These are phyloP conservation scores for Dothideomycetes sp. DNA, from an alignment of 2,329 filamentous ascomycete species.

Conservation along the genomic window DNA sequence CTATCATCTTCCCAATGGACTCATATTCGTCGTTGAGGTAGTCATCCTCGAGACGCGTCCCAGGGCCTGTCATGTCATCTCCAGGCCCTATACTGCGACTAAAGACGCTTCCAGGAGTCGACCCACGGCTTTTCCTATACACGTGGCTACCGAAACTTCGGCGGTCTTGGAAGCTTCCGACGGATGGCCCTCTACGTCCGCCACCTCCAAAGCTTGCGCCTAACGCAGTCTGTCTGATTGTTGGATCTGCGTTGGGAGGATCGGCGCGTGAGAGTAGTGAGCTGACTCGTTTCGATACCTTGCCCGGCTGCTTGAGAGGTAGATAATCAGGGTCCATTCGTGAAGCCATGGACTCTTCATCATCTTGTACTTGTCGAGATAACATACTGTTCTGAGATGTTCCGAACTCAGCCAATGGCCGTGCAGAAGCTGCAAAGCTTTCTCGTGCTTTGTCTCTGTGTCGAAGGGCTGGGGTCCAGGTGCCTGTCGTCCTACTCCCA, in stretches of 20 bases:
- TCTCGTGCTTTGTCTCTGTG: slow-evolving; percentile 59
- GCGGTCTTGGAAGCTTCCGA: slow-evolving; percentile 56
- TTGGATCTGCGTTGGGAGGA: slow-evolving; percentile 44
- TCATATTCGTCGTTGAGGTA: slow-evolving; percentile 9
- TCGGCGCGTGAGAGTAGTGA: slow-evolving; percentile 82
- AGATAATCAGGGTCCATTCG: slow-evolving; percentile 39
- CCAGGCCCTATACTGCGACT: slow-evolving; percentile 20
- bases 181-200: slow-evolving; percentile 59
- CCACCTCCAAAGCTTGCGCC: slow-evolving; percentile 38
- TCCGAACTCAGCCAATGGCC: slow-evolving; percentile 17
- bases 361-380: slow-evolving; percentile 15
- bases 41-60: slow-evolving; percentile 16
- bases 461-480: slow-evolving; percentile 58
- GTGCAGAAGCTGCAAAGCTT: slow-evolving; percentile 53
- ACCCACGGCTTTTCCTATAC: slow-evolving; percentile 39
- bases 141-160: slow-evolving; percentile 43
- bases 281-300: slow-evolving; percentile 70
- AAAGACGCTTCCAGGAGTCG: slow-evolving; percentile 39
- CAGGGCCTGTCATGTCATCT: slow-evolving; percentile 23
- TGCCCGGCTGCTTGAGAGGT: slow-evolving; percentile 36
- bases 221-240: slow-evolving; percentile 13
- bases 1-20: slow-evolving; percentile 6
- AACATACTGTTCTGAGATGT: not conserved
- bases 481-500: slow-evolving; percentile 53
- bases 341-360: slow-evolving; percentile 37